Conservation (phyloP, 306 rosid genomes). For the Nissolia schottii region DNA sequence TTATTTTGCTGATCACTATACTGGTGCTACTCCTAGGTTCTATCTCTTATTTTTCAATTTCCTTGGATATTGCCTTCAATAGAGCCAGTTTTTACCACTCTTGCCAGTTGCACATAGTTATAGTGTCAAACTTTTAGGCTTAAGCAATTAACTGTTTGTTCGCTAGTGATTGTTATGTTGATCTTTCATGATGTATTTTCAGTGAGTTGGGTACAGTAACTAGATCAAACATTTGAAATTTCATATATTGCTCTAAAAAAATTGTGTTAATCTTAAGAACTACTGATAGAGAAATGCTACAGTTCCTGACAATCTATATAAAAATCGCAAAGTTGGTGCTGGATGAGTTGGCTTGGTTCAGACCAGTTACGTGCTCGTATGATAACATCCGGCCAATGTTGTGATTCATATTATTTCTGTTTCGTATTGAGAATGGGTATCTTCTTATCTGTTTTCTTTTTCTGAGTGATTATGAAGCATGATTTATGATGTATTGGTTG, state of each 20-base stretch:
- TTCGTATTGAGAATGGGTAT: slow-evolving; percentile 4
- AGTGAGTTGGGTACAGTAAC: neutral
- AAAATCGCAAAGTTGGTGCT: neutral
- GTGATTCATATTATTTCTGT: slow-evolving; percentile 1
- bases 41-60: slow-evolving; percentile 14
- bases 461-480: neutral
- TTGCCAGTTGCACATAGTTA: neutral
- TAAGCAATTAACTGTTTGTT: neutral
- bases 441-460: neutral
- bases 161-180: neutral
- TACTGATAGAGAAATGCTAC: slow-evolving; percentile 4
- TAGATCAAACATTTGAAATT: neutral
- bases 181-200: neutral
- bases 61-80: neutral
- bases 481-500: neutral
- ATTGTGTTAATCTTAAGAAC: slow-evolving; percentile 1
- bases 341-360: neutral
- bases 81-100: neutral
- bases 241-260: neutral
- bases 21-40: neutral
- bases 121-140: neutral
- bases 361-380: neutral
- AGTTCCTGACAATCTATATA: neutral
- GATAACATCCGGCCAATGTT: neutral
- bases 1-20: slow-evolving; percentile 3